These are phyloP conservation scores for Coemansia sp. DNA, from an alignment of 192 early-diverging fungal species.

Conservation along the genomic window DNA sequence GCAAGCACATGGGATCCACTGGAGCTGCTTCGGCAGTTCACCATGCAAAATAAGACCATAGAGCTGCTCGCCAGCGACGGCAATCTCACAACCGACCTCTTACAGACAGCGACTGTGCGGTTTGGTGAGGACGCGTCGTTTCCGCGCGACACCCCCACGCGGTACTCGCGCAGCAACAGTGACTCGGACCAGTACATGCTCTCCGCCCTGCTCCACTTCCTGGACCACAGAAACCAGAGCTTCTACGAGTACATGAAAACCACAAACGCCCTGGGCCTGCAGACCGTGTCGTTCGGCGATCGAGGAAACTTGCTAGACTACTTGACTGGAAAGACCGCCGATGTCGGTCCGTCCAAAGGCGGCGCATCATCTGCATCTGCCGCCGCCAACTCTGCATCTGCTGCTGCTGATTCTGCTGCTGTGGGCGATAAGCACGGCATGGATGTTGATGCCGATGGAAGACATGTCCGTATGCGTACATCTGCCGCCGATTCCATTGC, in stretches of 20 bases:
- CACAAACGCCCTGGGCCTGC: constrained; percentile 58
- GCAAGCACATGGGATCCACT: constrained; percentile 48
- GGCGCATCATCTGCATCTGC: neutral
- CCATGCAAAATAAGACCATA: constrained; percentile 56
- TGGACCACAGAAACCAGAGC: constrained; percentile 62
- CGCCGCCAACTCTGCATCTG: too few species aligned
- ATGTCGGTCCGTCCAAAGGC: constrained; percentile 5
- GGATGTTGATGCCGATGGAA: constrained; percentile 12
- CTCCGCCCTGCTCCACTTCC: constrained; percentile 70
- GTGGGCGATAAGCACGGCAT: constrained; percentile 1
- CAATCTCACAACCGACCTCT: constrained; percentile 37
- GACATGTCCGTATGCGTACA: constrained; percentile 11
- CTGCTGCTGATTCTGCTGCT: neutral
- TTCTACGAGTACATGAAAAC: constrained; percentile 74
- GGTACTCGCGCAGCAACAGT: constrained; percentile 57
- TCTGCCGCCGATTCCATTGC: neutral
- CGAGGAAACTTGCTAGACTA: constrained; percentile 69
- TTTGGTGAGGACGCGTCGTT: constrained; percentile 63
- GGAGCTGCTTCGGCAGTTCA: constrained; percentile 62
- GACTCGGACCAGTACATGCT: constrained; percentile 67
- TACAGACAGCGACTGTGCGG: constrained; percentile 56
- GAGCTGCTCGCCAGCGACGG: constrained; percentile 53
- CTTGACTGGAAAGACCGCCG: constrained; percentile 61
- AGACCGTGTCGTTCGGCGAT: constrained; percentile 74
- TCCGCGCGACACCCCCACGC: constrained; percentile 59